phyloP scores from a whole-genome alignment of 1,139 yeast genomes.

The Groenewaldozyma sp. region DNA sequence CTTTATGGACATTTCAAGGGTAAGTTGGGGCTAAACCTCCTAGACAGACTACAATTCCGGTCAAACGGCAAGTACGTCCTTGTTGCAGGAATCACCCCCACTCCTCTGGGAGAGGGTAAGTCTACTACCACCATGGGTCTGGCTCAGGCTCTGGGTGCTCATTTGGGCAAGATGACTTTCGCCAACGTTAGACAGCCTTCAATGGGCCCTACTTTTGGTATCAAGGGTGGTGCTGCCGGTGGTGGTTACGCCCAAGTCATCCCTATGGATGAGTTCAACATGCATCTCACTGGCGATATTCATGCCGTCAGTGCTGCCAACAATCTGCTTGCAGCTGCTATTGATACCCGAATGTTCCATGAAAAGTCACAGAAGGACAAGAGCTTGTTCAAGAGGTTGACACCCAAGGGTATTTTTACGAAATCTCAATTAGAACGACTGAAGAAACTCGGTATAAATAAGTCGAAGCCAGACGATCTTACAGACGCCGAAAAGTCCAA shows the following conservation, averaged over 20 bases:
- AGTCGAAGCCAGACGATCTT: constrained; percentile 75
- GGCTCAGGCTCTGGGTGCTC: constrained; percentile 98
- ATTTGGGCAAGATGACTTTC: constrained; percentile 73
- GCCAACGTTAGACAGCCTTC: constrained; percentile 98
- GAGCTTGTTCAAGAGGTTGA: constrained; percentile 76
- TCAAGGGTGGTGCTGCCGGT: constrained; percentile 99
- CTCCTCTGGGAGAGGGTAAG: constrained; percentile 97
- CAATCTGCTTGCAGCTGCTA: constrained; percentile 92
- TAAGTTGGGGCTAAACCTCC: constrained; percentile 66
- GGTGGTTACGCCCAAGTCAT: constrained; percentile 98
- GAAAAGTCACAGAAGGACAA: constrained; percentile 86
- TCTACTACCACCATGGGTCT: constrained; percentile 95
- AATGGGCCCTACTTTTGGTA: constrained; percentile 98
- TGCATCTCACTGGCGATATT: constrained; percentile 97
- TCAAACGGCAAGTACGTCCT: constrained; percentile 80
- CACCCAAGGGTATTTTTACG: constrained; percentile 86
- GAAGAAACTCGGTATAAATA: constrained; percentile 68
- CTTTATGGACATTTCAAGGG: constrained; percentile 89
- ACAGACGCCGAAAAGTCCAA: constrained; percentile 66
- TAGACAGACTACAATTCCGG: constrained; percentile 59
- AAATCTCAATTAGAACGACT: constrained; percentile 71
- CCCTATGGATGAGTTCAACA: constrained; percentile 98
- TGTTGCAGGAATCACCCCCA: constrained; percentile 96
- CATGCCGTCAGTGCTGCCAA: constrained; percentile 97
- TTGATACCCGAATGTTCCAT: constrained; percentile 96